Evolutionary conservation across 106 monocot genomes (phyloP).

Genomic region (Posidonia australis): DNA sequence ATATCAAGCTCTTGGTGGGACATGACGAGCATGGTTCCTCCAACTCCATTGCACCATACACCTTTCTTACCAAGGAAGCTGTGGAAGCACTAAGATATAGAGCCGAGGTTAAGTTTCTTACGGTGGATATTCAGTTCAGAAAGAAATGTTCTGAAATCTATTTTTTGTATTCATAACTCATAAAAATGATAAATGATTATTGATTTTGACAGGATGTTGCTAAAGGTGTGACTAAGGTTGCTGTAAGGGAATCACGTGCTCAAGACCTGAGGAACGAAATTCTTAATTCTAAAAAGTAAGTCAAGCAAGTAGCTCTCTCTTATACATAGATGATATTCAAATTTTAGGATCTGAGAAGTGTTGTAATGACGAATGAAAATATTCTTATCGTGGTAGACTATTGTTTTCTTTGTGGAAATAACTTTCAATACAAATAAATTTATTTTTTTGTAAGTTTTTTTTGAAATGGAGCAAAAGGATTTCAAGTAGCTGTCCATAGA

Average conservation of each 20-base stretch:
- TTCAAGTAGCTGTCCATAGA: too few species aligned
- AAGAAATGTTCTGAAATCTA: too few species aligned
- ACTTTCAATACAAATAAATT: too few species aligned
- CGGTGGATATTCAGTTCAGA: too few species aligned
- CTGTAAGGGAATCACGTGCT: constrained; percentile 75
- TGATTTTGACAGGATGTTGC: constrained; percentile 61
- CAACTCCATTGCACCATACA: constrained; percentile 43
- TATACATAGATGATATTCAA: too few species aligned
- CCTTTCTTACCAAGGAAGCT: constrained; percentile 64
- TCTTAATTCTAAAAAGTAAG: constrained; percentile 73
- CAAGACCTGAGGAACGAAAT: constrained; percentile 86
- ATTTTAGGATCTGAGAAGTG: too few species aligned
- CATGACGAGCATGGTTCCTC: constrained; percentile 19
- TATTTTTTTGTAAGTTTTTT: too few species aligned
- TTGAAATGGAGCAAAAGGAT: too few species aligned
- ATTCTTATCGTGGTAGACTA: too few species aligned
- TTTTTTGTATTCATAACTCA: neutral
- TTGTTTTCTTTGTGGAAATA: too few species aligned
- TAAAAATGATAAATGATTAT: neutral
- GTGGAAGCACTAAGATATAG: constrained; percentile 86
- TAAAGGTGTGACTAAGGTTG: constrained; percentile 66
- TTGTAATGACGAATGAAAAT: too few species aligned
- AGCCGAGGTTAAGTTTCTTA: constrained; percentile 47
- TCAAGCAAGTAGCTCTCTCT: neutral
- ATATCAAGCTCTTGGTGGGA: constrained; percentile 49